phyloP scores from a whole-genome alignment of 257 asterid genomes.

The Solanum bulbocastanum region DNA sequence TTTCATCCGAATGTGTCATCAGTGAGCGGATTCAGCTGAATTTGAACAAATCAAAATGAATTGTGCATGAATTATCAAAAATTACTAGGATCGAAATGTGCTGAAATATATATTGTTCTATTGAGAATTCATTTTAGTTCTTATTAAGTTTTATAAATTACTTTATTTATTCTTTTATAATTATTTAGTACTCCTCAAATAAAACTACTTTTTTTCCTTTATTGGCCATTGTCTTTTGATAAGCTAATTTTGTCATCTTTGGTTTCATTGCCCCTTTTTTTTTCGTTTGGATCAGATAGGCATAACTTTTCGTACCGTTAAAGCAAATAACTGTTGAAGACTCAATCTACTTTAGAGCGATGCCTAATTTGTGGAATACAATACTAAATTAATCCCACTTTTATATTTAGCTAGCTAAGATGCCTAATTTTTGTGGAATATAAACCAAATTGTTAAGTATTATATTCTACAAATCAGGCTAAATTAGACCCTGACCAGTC shows the following conservation, averaged over 20 bases:
- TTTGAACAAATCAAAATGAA: background rate
- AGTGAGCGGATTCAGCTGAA: background rate
- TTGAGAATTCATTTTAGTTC: fast-evolving
- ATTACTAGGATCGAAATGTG: background rate
- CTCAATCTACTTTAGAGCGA: background rate
- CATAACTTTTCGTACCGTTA: background rate
- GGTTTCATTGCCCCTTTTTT: too few relatives aligned
- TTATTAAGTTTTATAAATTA: background rate
- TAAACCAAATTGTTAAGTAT: background rate
- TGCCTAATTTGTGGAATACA: background rate
- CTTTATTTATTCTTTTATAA: background rate
- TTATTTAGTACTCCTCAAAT: background rate
- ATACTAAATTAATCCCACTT: background rate
- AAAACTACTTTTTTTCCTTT: too few relatives aligned
- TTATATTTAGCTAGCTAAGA: background rate
- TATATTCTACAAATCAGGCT: background rate
- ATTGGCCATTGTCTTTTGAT: background rate
- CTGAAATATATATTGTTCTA: background rate
- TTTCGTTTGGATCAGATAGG: background rate
- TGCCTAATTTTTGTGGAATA: background rate
- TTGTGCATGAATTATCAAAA: background rate
- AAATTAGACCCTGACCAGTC: background rate
- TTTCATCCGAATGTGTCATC: background rate
- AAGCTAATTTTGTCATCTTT: too few relatives aligned
- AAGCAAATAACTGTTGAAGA: background rate